Base-by-base conservation (phyloP, 139 green algal genomes). In the Volvox africanus region DNA sequence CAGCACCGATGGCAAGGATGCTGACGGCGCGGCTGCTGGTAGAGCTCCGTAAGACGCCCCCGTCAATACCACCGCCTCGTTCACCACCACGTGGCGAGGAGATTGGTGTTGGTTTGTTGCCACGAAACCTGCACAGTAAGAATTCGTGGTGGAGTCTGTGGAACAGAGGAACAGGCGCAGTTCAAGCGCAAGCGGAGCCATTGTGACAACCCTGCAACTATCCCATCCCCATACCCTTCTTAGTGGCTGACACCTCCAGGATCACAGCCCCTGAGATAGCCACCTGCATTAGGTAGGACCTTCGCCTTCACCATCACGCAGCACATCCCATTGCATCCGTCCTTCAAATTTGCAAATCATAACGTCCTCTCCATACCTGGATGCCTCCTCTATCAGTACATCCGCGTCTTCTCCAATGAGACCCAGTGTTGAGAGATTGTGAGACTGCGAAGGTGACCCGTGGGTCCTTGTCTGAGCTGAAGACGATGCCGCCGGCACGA, bases 11-110 rank as follows among this genome's bases (percentile, higher is more conserved):
- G 26, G 71, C 71, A 18, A 33, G 14, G 26, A 79, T 30, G 71
- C 71, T 79, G 71, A 79, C 71, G 26, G 21, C 20, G 71, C 71
- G 71, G 71, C 71, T 79, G 71, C 71, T 79, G 71, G 22, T 79
- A 30, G 18, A 30, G 6, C 71, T 30, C 21, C 20, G 71, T 30
- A 30, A 32, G 26, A 35, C 71, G 71, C 1, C 71, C 14, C 2
- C 20, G 71, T 35, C 71, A 79, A 14, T 30, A 28, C 11, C 65
- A 28, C 65, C 65, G 65, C 65, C 65, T 24, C 65, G 9, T 30
- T 28, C 65, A 12, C 65, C 11, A 5, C 65, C 65, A 24, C 11
- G 21, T 24, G 21, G 65, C 2, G 65, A 11, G 65, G 21, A 12
- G 21, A 73, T 16, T 30, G 71, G 35, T 30, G 71, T 9, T 30